Conservation (phyloP, 169 alveolate species). For the Cryptosporidium muris region DNA sequence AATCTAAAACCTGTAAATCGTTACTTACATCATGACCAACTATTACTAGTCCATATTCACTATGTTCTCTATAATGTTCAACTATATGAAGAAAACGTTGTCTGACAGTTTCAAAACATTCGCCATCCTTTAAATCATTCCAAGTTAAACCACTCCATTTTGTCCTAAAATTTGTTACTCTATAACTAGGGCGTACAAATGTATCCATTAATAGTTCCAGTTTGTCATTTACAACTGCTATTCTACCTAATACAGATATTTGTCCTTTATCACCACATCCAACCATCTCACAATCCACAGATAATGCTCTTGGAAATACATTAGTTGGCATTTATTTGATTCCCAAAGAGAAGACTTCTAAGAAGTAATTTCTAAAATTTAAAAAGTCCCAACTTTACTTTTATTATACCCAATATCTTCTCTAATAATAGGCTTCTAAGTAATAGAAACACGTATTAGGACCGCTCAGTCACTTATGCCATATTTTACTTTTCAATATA, state of each 20-base stretch:
- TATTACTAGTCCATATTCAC: slow-evolving; percentile 47
- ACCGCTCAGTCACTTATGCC: no score
- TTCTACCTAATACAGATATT: slow-evolving; percentile 54
- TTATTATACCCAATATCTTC: no score
- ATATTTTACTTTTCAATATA: no score
- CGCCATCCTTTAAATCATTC: slow-evolving; percentile 48
- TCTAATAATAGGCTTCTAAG: no score
- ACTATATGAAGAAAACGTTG: slow-evolving; percentile 35
- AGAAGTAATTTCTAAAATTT: no score
- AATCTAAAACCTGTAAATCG: slow-evolving; percentile 41
- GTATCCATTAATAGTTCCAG: slow-evolving; percentile 62
- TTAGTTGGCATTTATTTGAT: slow-evolving; percentile 7
- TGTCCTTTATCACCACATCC: slow-evolving; percentile 62
- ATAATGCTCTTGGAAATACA: slow-evolving; percentile 50
- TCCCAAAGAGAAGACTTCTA: no score
- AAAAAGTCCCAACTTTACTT: no score
- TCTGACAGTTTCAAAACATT: slow-evolving; percentile 30
- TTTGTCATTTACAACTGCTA: slow-evolving; percentile 61
- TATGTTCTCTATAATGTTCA: slow-evolving; percentile 38
- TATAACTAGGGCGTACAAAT: slow-evolving; percentile 51
- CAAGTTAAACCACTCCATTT: slow-evolving; percentile 68
- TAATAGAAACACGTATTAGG: no score
- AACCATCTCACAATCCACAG: slow-evolving; percentile 69
- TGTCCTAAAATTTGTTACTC: slow-evolving; percentile 57
- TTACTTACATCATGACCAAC: slow-evolving; percentile 68